Base-by-base conservation (phyloP, 495 filamentous ascomycete species). In the Annulohypoxylon maeteangense region DNA sequence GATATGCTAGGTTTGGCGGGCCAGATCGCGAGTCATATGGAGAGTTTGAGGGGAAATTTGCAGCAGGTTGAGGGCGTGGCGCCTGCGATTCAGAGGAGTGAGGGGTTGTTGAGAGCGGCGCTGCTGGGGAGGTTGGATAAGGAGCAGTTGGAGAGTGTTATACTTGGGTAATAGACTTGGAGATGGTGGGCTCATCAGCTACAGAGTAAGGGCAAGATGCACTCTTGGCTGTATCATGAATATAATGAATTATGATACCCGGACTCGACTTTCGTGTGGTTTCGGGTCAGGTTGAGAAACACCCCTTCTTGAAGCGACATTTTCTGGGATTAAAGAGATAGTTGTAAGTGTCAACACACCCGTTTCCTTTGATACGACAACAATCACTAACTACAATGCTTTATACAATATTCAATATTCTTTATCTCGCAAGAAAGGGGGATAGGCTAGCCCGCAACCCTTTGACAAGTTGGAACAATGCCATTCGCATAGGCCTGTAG, bases 31-130 rank as follows among this genome's bases (percentile, higher is more conserved):
- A 81, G 58, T 57, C 83, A 85, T 60, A 83, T 86, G 82, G 80
- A 85, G 68, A 85, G 73, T 83, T 90, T 85, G 89, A 87, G 77
- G 78, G 87, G 72, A 82, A 91, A 83, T 75, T 85, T 81, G 77
- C 86, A 77, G 44, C 82, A 85, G 75, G 79, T 84, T 22, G 81
- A 83, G 0, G 83, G 81, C 0, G 76, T 85, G 18, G 64, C 81
- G 47, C 81, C 81, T 5, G 78, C 78, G 4, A 80, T 85, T 18
- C 74, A 68, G 47, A 79, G 75, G 68, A 81, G 70, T 79, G 85
- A 81, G 75, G 86, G 67, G 55, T 80, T 74, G 60, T 65, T 77
- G 40, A 78, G 73, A 75, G 75, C 74, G 40, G 76, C 78, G 68
- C 72, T 82, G 77, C 81, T 76, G 74, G 78, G 71, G 70, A 81